Conservation (phyloP, 208 protist species). For the Naegleria fowleri region DNA sequence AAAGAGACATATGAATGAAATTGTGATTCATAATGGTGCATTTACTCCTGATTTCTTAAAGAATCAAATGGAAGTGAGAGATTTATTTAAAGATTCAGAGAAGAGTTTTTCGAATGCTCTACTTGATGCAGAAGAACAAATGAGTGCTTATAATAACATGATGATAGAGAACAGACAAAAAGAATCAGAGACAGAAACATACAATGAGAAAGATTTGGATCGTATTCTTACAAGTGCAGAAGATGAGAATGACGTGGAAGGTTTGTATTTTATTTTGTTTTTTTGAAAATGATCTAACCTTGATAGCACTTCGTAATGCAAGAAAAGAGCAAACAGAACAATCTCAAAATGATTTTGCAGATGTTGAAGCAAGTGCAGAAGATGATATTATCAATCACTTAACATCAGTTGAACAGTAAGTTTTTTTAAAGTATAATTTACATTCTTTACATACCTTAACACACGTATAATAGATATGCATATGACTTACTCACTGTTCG, state of each 20-base stretch:
- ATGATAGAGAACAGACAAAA: neutral
- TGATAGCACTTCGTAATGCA: neutral
- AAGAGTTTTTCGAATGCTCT: neutral
- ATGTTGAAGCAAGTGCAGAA: neutral
- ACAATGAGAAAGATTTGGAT: neutral
- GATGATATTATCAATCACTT: constrained; percentile 5
- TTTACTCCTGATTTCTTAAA: constrained; percentile 65
- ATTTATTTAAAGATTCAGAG: constrained; percentile 35
- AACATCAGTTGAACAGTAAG: neutral
- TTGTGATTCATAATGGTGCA: constrained; percentile 86
- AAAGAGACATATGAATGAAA: constrained; percentile 82
- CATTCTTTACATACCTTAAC: too few species aligned
- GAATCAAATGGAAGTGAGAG: constrained; percentile 41
- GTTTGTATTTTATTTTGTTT: neutral
- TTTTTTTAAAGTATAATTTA: too few species aligned
- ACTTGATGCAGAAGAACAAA: neutral
- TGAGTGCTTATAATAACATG: neutral
- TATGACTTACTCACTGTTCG: neutral
- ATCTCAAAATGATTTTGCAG: neutral
- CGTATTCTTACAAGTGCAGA: neutral
- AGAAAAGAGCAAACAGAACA: neutral
- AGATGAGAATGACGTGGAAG: constrained; percentile 13
- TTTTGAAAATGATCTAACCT: neutral
- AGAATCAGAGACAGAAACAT: neutral
- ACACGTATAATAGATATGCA: neutral